These are phyloP conservation scores for Botrytis pseudocinerea DNA, from an alignment of 2,329 filamentous ascomycete species.

Conservation along the genomic window DNA sequence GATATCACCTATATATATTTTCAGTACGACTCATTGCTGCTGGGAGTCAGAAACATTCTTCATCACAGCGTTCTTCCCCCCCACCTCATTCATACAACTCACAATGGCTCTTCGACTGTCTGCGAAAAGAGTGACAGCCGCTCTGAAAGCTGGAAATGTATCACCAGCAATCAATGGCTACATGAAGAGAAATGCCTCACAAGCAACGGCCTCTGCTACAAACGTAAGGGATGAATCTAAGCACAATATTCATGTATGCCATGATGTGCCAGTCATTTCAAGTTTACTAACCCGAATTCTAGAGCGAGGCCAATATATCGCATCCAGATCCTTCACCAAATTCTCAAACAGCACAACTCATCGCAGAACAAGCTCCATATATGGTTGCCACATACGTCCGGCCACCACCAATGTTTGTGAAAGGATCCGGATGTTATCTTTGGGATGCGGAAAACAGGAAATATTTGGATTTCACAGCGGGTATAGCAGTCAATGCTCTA, in stretches of 20 bases:
- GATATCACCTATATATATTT: not conserved
- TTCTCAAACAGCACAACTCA: constrained; percentile 72
- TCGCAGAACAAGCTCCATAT: constrained; percentile 75
- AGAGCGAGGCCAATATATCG: constrained; percentile 48
- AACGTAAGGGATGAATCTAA: constrained; percentile 43
- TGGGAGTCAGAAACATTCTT: not conserved
- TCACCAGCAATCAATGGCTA: constrained; percentile 32
- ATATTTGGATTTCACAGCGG: constrained; percentile 93
- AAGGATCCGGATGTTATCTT: constrained; percentile 81
- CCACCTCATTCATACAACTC: constrained; percentile 3
- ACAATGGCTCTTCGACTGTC: constrained; percentile 38
- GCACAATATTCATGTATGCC: constrained; percentile 43
- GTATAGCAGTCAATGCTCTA: constrained; percentile 91
- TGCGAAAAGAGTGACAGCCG: constrained; percentile 36
- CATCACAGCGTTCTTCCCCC: not conserved
- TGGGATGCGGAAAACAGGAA: constrained; percentile 87
- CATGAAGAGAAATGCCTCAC: constrained; percentile 38
- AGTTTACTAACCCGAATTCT: constrained; percentile 22
- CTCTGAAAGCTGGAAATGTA: constrained; percentile 35
- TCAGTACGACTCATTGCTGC: not conserved
- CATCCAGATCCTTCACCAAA: constrained; percentile 73
- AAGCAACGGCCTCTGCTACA: constrained; percentile 42
- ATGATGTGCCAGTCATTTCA: constrained; percentile 7
- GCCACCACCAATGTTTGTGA: constrained; percentile 84
- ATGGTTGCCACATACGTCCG: constrained; percentile 97